Percentiles rank a stretch among this genome's conserved stretches.
Evolutionary conservation across 495 filamentous ascomycete genomes (phyloP).

Genomic region (Penicillium lividum): DNA sequence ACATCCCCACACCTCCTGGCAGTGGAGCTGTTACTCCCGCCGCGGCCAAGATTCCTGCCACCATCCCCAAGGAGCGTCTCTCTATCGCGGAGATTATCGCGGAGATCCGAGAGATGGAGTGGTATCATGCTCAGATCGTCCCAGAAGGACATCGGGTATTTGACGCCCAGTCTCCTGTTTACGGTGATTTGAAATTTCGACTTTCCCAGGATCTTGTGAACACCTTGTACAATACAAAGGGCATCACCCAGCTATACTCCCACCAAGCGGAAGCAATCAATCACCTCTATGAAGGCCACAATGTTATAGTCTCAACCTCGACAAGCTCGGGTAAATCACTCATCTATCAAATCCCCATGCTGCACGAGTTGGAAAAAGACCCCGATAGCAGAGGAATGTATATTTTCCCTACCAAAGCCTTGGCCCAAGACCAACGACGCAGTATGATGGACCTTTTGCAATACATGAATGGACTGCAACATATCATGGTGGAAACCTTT

Average conservation of each 20-base stretch:
- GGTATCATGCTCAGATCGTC: slow-evolving; percentile 93
- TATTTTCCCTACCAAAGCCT: slow-evolving; percentile 96
- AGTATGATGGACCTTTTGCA: slow-evolving; percentile 82
- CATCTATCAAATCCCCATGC: slow-evolving; percentile 93
- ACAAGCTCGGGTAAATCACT: slow-evolving; percentile 96
- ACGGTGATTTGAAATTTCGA: slow-evolving; percentile 81
- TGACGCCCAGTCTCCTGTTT: slow-evolving; percentile 79
- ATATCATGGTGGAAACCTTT: slow-evolving; percentile 84
- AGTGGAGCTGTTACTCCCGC: slow-evolving; percentile 52
- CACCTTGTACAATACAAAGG: slow-evolving; percentile 85
- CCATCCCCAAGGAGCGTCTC: slow-evolving; percentile 82
- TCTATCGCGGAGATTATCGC: slow-evolving; percentile 80
- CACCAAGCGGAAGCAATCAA: slow-evolving; percentile 98
- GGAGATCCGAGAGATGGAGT: slow-evolving; percentile 77
- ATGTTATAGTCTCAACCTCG: slow-evolving; percentile 93
- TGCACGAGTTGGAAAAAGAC: slow-evolving; percentile 84
- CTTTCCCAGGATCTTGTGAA: slow-evolving; percentile 91
- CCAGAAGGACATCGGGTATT: slow-evolving; percentile 93
- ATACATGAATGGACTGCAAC: slow-evolving; percentile 76
- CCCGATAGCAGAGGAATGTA: slow-evolving; percentile 83
- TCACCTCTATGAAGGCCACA: slow-evolving; percentile 73
- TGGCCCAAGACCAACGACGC: slow-evolving; percentile 92
- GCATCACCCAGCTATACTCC: slow-evolving; percentile 84
- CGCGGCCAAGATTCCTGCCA: slow-evolving; percentile 49
- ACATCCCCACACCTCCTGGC: slow-evolving; percentile 51